Conservation (phyloP, 768 basidiomycete species). For the Lactarius evosmus region DNA sequence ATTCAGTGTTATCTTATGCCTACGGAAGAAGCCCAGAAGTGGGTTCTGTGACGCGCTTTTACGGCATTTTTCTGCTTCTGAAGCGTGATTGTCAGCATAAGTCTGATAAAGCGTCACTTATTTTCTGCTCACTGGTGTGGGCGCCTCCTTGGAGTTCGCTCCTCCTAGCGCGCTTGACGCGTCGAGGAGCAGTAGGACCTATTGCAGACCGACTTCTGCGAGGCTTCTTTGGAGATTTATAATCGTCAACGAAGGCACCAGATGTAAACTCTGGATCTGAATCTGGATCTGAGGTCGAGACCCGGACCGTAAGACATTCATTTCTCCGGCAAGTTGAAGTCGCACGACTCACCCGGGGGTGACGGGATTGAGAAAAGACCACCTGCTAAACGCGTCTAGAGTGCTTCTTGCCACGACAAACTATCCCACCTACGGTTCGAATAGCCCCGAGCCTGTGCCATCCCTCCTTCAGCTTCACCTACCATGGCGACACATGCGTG, state of each 20-base stretch:
- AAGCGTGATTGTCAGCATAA: neutral
- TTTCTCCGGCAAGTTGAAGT: neutral
- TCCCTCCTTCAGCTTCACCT: neutral
- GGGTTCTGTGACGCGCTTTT: slow-evolving; percentile 27
- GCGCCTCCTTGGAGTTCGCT: neutral
- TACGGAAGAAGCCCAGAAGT: slow-evolving; percentile 32
- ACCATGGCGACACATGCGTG: no score
- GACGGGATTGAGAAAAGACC: slow-evolving; percentile 34
- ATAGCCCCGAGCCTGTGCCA: slow-evolving; percentile 13
- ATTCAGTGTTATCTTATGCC: slow-evolving; percentile 16
- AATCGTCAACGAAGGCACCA: slow-evolving; percentile 37
- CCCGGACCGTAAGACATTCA: neutral
- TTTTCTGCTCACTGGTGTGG: slow-evolving; percentile 26
- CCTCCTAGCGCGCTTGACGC: slow-evolving; percentile 14
- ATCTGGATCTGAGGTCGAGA: slow-evolving; percentile 38
- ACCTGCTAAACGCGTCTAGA: slow-evolving; percentile 1
- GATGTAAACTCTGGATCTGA: slow-evolving; percentile 52
- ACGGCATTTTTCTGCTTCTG: slow-evolving; percentile 16
- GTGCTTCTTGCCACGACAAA: neutral
- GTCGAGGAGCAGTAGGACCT: neutral
- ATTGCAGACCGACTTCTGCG: slow-evolving; percentile 25
- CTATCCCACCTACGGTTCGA: slow-evolving; percentile 8
- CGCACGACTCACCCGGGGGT: slow-evolving; percentile 35
- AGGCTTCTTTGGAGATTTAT: slow-evolving; percentile 33
- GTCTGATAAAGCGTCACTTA: slow-evolving; percentile 18